Base-by-base conservation (phyloP, 106 monocot genomes). In the Dendrobium chrysotoxum region DNA sequence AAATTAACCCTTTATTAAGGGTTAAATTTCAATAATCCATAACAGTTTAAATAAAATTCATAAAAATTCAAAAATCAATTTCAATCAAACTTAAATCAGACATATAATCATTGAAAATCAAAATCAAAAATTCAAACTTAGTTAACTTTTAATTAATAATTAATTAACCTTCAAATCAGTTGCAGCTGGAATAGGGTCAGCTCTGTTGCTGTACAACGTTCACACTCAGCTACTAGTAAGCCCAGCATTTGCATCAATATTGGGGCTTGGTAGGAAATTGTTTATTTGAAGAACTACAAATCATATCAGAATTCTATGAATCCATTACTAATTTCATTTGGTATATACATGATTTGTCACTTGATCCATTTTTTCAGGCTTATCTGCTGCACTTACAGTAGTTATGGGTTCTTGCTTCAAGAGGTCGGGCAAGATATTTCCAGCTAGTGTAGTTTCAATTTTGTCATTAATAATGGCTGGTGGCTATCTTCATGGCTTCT, bases 351-450 rank as follows among this genome's bases (percentile, higher is more conserved):
- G 3, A 4, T 11, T 54, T 78, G 35, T 83, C 55, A 28, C 13
- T 40, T 26, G 42, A 15, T 40, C 40, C 53, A 4, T 18, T 18
- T 13, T 78, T 76, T 18, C 84, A 96, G 93, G 93, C 75, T 67
- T 96, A 40, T 94, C 93, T 76, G 93, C 83, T 77, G 94, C 96
- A 40, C 93, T 96, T 58, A 53, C 94, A 47, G 85, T 75, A 12
- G 93, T 93, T 80, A 96, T 96, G 96, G 96, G 96, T 64, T 89
- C 94, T 53, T 94, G 96, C 85, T 96, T 94, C 83, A 92, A 84
- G 82, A 94, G 87, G 38, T 94, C 97, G 0, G 89, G 92, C 75
- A 97, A 94, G 84, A 72, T 98, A 77, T 94, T 94, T 82, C 97
- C 97, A 0, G 97, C 92, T 11, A 94, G 97, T 40, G 83, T 94